Conservation (phyloP, 179 eudicot species). For the Drosera spatulata region DNA sequence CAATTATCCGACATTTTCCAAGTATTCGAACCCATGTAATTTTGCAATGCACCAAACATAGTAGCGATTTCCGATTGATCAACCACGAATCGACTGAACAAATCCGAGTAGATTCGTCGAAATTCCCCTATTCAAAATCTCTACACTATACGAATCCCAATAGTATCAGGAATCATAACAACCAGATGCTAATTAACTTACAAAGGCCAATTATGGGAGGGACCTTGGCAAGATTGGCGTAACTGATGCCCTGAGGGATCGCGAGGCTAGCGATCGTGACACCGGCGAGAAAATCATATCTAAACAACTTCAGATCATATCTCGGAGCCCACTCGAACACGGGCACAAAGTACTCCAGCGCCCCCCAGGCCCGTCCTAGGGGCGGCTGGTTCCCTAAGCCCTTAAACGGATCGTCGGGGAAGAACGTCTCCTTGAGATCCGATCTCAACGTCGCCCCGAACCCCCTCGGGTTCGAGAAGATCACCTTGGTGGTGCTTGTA, state of each 20-base stretch:
- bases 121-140: too few species aligned
- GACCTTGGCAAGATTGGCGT: slow-evolving; percentile 70
- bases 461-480: slow-evolving; percentile 25
- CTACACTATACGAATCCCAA: too few species aligned
- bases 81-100: too few species aligned
- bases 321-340: slow-evolving; percentile 59
- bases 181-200: slow-evolving; percentile 20
- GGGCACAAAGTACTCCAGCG: slow-evolving; percentile 49
- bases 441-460: slow-evolving; percentile 26
- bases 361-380: neutral
- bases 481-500: too few species aligned
- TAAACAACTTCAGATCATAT: slow-evolving; percentile 32
- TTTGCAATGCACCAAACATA: too few species aligned
- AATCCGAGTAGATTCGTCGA: too few species aligned
- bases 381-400: slow-evolving; percentile 14
- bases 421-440: slow-evolving; percentile 43
- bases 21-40: too few species aligned
- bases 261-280: slow-evolving; percentile 91
- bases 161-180: too few species aligned
- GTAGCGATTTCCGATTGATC: too few species aligned
- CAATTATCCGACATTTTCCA: too few species aligned
- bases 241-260: slow-evolving; percentile 93
- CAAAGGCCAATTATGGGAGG: slow-evolving; percentile 84
- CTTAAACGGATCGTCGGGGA: slow-evolving; percentile 76
- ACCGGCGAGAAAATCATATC: slow-evolving; percentile 79